Base-by-base conservation (phyloP, 345 rosid species). In the Syzygium oleosum region DNA sequence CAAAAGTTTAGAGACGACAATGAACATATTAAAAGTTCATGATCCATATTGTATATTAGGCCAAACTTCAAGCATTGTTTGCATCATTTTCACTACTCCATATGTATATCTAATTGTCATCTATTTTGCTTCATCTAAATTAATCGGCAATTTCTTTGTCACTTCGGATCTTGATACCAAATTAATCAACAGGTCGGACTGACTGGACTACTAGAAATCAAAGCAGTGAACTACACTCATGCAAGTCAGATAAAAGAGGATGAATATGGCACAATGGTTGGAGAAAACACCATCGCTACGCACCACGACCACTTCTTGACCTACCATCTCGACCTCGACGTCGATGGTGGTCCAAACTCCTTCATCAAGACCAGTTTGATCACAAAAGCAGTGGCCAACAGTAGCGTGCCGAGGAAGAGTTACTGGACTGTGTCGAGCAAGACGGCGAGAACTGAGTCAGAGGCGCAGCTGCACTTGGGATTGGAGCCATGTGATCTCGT, bases 261-360 rank as follows among this genome's bases (percentile, higher is more conserved):
- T 84, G 92, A 89, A 12, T 91, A 91, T 56, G 98, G 99, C 9
- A 93, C 97, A 2, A 84, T 95, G 6, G 92, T 96, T 8, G 94
- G 96, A 6, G 93, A 91, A 52, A 93, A 94, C 90, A 89, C 94
- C n/a, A 80, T 96, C 83, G 98, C 94, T 84, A 92, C 93, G 65
- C 91, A 94, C 88, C 99, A 95, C 84, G 99, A 96, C 89, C 99
- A 96, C 88, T 95, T 87, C 91, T 31, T 96, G 12, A 95, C 97
- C 2, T 96, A 93, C 87, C 92, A 95, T 85, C 91, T 96, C 16
- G 98, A 96, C 86, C 95, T 94, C 2, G 99, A 96, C 90, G 86
- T 96, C 61, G 99, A 95, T 85, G 98, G 99, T 84, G 80, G 85
- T 84, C 51, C 56, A n/a, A 95, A 96, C 89, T 95, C 99, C 38